Base-by-base conservation (phyloP, 768 basidiomycete genomes). In the Gloeostereum incarnatum region DNA sequence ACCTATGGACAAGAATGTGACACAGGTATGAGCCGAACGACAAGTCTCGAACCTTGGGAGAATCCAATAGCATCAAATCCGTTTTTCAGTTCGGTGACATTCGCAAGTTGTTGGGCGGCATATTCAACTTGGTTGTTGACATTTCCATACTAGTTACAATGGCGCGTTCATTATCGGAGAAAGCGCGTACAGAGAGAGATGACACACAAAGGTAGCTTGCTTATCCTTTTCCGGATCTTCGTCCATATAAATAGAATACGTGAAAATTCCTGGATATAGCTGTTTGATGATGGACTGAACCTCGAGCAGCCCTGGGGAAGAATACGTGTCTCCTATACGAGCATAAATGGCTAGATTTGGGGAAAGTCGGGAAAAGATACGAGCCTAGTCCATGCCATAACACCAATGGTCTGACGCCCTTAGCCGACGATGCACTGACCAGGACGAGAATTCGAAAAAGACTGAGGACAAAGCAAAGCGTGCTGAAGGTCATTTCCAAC, bases 1-100 rank as follows among this genome's bases (percentile, higher is more conserved):
- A 14, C 81, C 81, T 81, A n/a, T 14, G 14, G 26, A 27, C 26
- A 27, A 8, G 8, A 8, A 27, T 27, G 14, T 6, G 9, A 18
- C 8, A 20, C 21, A 24, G 16, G 5, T 33, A 14, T 35, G 26
- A 43, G 25, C 17, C 17, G 39, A 30, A 9, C 21, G n/a, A 26
- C 31, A 40, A 17, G 9, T 3, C 13, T 35, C 44, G 21, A 29
- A 68, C 81, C 88, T 71, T 92, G 89, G 1, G 88, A 91, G 57
- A 92, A 81, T 1, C 89, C 89, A 36, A 92, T 78, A 11, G 83
- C 89, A 52, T 90, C 87, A 47, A 91, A 92, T 2, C 89, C 89
- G 20, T 50, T 49, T 34, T 63, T 44, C 11, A 92, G 69, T 48
- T 89, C 78, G 1, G 75, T 66, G 23, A 91, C 69, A 1, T 57